phyloP scores from a whole-genome alignment of 495 filamentous ascomycete genomes.

The Apiosordaria backusii region DNA sequence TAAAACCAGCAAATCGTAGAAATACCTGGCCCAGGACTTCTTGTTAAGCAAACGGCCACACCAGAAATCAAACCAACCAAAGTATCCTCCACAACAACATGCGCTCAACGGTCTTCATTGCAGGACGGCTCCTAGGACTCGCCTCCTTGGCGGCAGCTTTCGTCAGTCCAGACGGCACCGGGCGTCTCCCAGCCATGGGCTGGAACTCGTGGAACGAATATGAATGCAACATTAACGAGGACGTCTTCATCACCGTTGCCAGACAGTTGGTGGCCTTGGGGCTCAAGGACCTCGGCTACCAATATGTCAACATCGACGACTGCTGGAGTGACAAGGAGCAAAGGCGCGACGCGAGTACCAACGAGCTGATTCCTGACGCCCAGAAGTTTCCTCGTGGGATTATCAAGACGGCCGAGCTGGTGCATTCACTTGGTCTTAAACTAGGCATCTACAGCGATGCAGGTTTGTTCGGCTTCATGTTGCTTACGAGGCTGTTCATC shows the following conservation, averaged over 20 bases:
- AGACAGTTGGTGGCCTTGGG: constrained; percentile 49
- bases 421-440: constrained; percentile 56
- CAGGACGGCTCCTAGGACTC: not conserved
- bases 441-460: constrained; percentile 62
- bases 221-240: constrained; percentile 53
- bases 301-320: constrained; percentile 46
- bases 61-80: too few species aligned
- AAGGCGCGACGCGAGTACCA: constrained; percentile 42
- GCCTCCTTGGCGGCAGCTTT: constrained; percentile 3
- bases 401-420: constrained; percentile 45
- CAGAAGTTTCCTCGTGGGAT: constrained; percentile 59
- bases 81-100: not conserved
- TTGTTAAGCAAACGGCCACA: too few species aligned
- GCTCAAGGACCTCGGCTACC: constrained; percentile 57
- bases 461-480: constrained; percentile 27
- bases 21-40: too few species aligned
- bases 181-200: constrained; percentile 54
- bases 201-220: constrained; percentile 64
- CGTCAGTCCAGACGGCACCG: constrained; percentile 30
- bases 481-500: not conserved
- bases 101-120: not conserved
- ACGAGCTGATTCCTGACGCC: constrained; percentile 49
- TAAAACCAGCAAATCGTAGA: too few species aligned
- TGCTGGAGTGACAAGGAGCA: constrained; percentile 56
- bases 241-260: constrained; percentile 50